Evolutionary conservation across 2,329 filamentous ascomycete species (phyloP).

Genomic region (Metarhizium album): DNA sequence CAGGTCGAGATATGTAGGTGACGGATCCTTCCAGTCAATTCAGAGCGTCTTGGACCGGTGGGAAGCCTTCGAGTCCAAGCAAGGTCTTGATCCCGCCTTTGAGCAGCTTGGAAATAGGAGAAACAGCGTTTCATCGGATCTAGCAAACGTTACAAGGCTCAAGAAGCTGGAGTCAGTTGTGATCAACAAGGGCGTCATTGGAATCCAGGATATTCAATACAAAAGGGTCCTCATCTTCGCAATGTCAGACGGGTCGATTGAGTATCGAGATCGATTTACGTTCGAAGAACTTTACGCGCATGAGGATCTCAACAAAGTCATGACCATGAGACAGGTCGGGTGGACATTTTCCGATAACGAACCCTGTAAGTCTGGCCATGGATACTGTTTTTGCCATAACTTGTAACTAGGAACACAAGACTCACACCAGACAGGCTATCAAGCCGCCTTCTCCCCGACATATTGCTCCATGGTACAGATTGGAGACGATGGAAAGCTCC

Average conservation of each 20-base stretch:
- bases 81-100: conserved; percentile 63
- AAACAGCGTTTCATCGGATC: conserved; percentile 33
- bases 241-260: conserved; percentile 70
- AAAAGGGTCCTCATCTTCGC: conserved; percentile 62
- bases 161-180: conserved; percentile 58
- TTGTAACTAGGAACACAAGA: not conserved
- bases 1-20: conserved; percentile 49
- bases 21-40: conserved; percentile 48
- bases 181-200: conserved; percentile 60
- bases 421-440: conserved; percentile 33
- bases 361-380: conserved; percentile 41
- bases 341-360: conserved; percentile 60
- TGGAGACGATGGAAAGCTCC: conserved; percentile 45
- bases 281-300: conserved; percentile 59
- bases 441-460: conserved; percentile 51
- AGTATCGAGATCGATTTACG: conserved; percentile 66
- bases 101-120: conserved; percentile 59
- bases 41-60: conserved; percentile 74
- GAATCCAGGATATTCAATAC: conserved; percentile 56
- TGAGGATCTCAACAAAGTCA: conserved; percentile 53
- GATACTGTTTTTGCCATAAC: not conserved
- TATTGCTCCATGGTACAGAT: conserved; percentile 48
- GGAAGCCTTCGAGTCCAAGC: conserved; percentile 63
- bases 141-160: conserved; percentile 30
- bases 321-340: conserved; percentile 63